Evolutionary conservation across 495 filamentous ascomycete genomes (phyloP), one percentile per base, ranked within the genome.

Genomic region (Podospora pseudocomata): DNA sequence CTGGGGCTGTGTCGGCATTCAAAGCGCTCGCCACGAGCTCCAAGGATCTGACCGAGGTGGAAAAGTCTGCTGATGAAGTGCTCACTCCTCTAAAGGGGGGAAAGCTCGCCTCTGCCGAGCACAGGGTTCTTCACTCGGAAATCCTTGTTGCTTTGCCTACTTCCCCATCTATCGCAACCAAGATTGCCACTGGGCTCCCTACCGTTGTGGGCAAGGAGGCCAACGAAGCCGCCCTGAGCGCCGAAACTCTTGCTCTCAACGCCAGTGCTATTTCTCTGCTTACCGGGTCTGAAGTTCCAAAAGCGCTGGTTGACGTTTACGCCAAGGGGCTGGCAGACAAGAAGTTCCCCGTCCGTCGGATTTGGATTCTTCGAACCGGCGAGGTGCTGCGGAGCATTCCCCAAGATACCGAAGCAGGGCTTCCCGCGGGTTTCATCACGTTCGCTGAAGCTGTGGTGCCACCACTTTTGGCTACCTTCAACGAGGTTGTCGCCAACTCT

Each of bases 261-360:
- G 83, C 82, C 59, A 89, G 91, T 70, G 77, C 91, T 32, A 72
- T 75, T 9, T 84, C 80, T 75, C 82, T 89, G 28, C 73, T 97
- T 15, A 70, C 87, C 11, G 84, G 81, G 26, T 72, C 84, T 5
- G 84, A 86, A 63, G 67, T 90, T 2, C 88, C 86, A 18, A 89
- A 90, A 70, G 73, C 87, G 18, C 82, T 90, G 16, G 68, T 86
- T 1, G 92, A 93, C 67, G 81, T 87, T 1, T 91, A 96, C 65
- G 80, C 85, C 16, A 97, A 96, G 76, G 95, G 95, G 0, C 80
- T 94, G 5, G 82, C 83, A 6, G 96, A 99, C 66, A 99, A 97
- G 76, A 89, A 91, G 71, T 79, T 89, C 9, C 86, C 89, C 18
- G 85, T 92, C 60, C 88, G 91, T n/a, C 89, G 89, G 64, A 79